Evolutionary conservation across 192 early-diverging fungal genomes (phyloP), one percentile per base, ranked within the genome.

Genomic region (Phycomyces blakesleeanus): DNA sequence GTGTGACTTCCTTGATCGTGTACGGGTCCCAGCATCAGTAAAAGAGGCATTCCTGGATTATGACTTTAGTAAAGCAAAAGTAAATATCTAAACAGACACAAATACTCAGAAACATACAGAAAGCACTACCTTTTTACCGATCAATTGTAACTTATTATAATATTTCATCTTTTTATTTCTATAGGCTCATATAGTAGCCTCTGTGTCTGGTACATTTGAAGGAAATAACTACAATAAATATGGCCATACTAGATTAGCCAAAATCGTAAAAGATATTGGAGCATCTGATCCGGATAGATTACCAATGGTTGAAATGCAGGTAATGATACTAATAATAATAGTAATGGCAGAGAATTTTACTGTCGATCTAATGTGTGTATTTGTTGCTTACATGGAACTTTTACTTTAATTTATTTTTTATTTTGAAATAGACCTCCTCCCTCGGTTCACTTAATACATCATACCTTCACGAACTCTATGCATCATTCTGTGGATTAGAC

Each of bases 31-130:
- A 0, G 53, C 55, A 6, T 74, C 76, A 15, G 76, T 84, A 0
- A 68, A 76, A 1, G 50, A 64, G 5, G 75, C 76, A 14, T 7
- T 89, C 5, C 26, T 47, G 14, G 42, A 58, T 3, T 69, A 82
- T 47, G 79, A 89, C 34, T 78, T 82, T 57, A 62, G 69, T 6
- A 55, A 69, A 2, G 85, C 81, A n/a, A 81, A 74, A 50, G 82
- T 74, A 66, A 57, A 22, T 16, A 1, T n/a, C n/a, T n/a, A n/a
- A n/a, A n/a, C n/a, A n/a, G n/a, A n/a, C n/a, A n/a, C n/a, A n/a
- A n/a, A n/a, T n/a, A 8, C 18, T 61, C 3, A 7, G 20, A 15
- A 26, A 27, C 6, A 47, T 7, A 21, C 22, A 34, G 40, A 41
- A 41, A 10, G 14, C 40, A 41, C 40, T 41, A 6, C 40, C 18